Evolutionary conservation across 371 early-diverging fungal genomes (phyloP).

Genomic region (Mortierella sp.): DNA sequence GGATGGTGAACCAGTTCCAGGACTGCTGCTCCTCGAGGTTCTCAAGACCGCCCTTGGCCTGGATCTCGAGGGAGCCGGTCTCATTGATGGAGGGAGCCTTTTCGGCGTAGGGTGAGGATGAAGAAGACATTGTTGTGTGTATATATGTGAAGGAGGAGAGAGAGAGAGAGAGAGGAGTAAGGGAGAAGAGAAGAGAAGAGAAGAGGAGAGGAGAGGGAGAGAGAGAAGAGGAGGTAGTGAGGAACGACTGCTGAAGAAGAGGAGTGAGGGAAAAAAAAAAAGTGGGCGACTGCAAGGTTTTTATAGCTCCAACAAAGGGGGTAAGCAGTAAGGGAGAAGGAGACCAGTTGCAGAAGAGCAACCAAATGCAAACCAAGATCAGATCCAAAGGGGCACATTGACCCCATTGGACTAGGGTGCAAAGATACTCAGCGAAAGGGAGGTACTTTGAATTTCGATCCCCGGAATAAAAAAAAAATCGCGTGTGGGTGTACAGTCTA

Average conservation of each 20-base stretch:
- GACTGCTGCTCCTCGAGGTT: constrained; percentile 44
- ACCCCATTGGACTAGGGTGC: background rate
- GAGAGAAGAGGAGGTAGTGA: background rate
- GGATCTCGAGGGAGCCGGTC: constrained; percentile 14
- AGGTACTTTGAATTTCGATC: background rate
- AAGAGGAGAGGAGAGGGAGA: constrained; percentile 14
- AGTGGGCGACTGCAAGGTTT: background rate
- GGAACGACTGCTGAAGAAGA: constrained; percentile 3
- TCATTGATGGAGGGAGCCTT: constrained; percentile 27
- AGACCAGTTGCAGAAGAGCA: background rate
- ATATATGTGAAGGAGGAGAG: constrained; percentile 4
- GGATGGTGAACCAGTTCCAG: constrained; percentile 56
- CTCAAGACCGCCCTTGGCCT: constrained; percentile 29
- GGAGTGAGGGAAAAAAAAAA: background rate
- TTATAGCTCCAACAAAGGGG: background rate
- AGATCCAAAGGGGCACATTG: background rate
- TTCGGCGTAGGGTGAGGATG: constrained; percentile 5
- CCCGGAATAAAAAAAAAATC: constrained; percentile 6
- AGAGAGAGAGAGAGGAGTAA: background rate
- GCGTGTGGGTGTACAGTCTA: constrained; percentile 23
- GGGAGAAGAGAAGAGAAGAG: background rate
- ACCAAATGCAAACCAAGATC: background rate
- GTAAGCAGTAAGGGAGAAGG: background rate
- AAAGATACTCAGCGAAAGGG: background rate
- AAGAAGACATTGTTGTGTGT: constrained; percentile 29